Evolutionary conservation across 495 filamentous ascomycete species (phyloP).

Genomic region (Annulohypoxylon nitens): DNA sequence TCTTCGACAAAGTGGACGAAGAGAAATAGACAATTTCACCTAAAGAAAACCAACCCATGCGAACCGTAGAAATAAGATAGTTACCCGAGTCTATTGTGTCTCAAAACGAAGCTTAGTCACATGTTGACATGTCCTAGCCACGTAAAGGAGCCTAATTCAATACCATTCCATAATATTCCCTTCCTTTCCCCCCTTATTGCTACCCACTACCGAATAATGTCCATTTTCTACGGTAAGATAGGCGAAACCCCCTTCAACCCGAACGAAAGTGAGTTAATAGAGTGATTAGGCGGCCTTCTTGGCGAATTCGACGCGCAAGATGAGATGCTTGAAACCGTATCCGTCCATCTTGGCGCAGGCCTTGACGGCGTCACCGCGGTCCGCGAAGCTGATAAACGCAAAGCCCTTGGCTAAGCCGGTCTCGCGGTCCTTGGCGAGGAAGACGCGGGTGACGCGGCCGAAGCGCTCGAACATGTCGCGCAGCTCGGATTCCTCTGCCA

Average conservation of each 20-base stretch:
- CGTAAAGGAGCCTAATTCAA: not conserved
- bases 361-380: slow-evolving; percentile 86
- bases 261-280: not conserved
- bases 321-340: slow-evolving; percentile 91
- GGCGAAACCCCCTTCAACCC: not conserved
- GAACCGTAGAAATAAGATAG: not conserved
- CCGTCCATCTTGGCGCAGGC: slow-evolving; percentile 99
- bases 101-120: not conserved
- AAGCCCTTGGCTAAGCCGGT: slow-evolving; percentile 96
- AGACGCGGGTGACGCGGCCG: slow-evolving; percentile 95
- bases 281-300: slow-evolving; percentile 73
- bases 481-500: slow-evolving; percentile 94
- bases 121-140: too few species aligned
- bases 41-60: not conserved
- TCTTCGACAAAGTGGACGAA: not conserved
- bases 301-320: slow-evolving; percentile 90
- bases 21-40: not conserved
- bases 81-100: not conserved
- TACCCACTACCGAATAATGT: not conserved
- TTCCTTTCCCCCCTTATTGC: not conserved
- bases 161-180: not conserved
- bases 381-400: slow-evolving; percentile 96
- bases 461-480: slow-evolving; percentile 98
- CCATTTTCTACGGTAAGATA: not conserved
- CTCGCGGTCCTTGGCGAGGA: slow-evolving; percentile 96